These are phyloP conservation scores for Alternaria sp. DNA, from an alignment of 2,329 filamentous ascomycete species.

Conservation along the genomic window DNA sequence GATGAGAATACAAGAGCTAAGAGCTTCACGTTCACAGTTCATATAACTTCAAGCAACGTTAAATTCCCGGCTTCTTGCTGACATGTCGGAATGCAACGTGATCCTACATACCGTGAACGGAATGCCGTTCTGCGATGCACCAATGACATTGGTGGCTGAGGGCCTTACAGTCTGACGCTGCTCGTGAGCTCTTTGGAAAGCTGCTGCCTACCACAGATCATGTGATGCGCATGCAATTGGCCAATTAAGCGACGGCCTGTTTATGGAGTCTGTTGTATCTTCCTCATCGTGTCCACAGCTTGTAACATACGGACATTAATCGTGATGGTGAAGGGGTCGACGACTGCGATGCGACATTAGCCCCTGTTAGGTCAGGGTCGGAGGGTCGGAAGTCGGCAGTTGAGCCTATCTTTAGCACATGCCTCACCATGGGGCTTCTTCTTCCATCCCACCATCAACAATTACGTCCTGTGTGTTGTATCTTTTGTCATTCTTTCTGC, in stretches of 20 bases:
- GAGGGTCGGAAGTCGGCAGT: slow-evolving; percentile 9
- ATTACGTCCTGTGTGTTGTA: slow-evolving; percentile 1
- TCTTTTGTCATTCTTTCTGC: background rate
- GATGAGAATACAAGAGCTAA: background rate
- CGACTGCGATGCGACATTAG: slow-evolving; percentile 6
- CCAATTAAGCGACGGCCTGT: background rate
- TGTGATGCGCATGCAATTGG: background rate
- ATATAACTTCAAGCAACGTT: background rate
- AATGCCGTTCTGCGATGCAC: background rate
- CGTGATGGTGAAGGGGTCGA: slow-evolving; percentile 1
- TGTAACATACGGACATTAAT: background rate
- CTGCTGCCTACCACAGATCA: background rate
- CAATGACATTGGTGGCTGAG: background rate
- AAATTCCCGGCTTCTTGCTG: slow-evolving; percentile 3
- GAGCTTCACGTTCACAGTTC: background rate
- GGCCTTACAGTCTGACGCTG: background rate
- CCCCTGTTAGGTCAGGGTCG: slow-evolving; percentile 14
- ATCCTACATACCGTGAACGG: background rate
- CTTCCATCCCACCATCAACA: slow-evolving; percentile 5
- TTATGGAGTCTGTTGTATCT: background rate
- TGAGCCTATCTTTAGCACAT: slow-evolving; percentile 10
- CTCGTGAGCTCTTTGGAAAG: background rate
- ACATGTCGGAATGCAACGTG: background rate
- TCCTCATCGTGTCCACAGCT: background rate
- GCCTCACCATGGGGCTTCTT: slow-evolving; percentile 11